A percentile compares a stretch with the other conserved stretches of the same genome.
These are phyloP conservation scores for Gossypium bickii DNA, from an alignment of 345 rosid genomes.

Conservation along the genomic window DNA sequence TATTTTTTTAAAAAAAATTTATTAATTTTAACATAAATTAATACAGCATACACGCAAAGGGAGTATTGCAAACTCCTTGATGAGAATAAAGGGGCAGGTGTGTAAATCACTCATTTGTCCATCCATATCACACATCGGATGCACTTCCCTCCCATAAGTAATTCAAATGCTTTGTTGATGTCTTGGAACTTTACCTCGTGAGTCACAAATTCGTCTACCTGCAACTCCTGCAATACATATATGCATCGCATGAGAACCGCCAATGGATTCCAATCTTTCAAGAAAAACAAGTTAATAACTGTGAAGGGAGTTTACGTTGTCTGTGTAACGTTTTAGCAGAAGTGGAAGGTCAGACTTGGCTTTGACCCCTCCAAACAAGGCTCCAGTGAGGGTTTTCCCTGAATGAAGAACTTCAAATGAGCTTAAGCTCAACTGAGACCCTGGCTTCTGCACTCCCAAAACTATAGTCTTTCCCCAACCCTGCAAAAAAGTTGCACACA, in stretches of 20 bases:
- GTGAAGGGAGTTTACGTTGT: slow-evolving; percentile 37
- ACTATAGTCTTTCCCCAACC: slow-evolving; percentile 92
- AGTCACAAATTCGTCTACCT: slow-evolving; percentile 68
- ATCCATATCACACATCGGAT: slow-evolving; percentile 81
- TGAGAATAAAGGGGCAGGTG: background rate
- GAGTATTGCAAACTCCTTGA: background rate
- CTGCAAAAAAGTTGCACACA: slow-evolving; percentile 25
- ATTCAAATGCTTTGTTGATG: slow-evolving; percentile 65
- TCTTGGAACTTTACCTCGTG: slow-evolving; percentile 71
- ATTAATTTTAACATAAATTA: too few species aligned
- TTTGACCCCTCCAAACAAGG: slow-evolving; percentile 78
- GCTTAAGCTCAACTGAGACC: slow-evolving; percentile 39
- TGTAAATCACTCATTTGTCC: slow-evolving; percentile 29
- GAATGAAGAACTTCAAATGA: slow-evolving; percentile 54
- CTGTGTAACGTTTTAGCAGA: slow-evolving; percentile 56
- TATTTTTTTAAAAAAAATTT: too few species aligned
- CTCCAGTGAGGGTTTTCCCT: slow-evolving; percentile 55
- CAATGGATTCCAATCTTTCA: too few species aligned
- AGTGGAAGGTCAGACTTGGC: slow-evolving; percentile 77
- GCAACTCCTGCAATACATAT: slow-evolving; percentile 44
- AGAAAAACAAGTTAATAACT: background rate
- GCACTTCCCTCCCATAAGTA: slow-evolving; percentile 52
- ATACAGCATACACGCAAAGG: background rate
- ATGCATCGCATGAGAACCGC: background rate
- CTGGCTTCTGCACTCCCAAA: slow-evolving; percentile 75